A percentile compares a stretch with the other conserved stretches of the same genome.
Conservation (phyloP, 208 protist species). For the Porcisia hertigi region DNA sequence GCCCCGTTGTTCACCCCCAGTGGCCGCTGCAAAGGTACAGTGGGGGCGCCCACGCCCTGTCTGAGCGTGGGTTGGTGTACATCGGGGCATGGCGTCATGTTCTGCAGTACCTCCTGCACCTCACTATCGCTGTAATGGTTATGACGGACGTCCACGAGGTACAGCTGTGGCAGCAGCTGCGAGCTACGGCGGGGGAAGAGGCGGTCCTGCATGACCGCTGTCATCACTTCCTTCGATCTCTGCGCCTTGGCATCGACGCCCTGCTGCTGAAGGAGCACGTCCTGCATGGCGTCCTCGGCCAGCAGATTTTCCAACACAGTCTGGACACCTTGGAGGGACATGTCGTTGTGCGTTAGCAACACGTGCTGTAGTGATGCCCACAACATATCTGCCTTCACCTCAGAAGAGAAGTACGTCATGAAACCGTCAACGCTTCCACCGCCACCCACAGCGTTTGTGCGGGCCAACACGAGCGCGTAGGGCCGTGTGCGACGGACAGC, state of each 20-base stretch:
- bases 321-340: constrained; percentile 40
- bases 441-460: constrained; percentile 3
- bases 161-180: constrained; percentile 33
- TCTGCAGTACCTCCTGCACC: constrained; percentile 1
- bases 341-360: constrained; percentile 44
- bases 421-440: neutral
- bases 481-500: constrained; percentile 26
- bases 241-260: constrained; percentile 23
- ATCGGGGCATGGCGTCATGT: neutral
- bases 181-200: constrained; percentile 5
- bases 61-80: neutral
- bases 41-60: neutral
- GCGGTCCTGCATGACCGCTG: constrained; percentile 6
- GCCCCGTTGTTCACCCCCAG: neutral
- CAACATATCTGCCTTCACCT: constrained; percentile 33
- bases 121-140: constrained; percentile 33
- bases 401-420: constrained; percentile 23
- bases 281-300: constrained; percentile 27
- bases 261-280: constrained; percentile 28
- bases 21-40: neutral
- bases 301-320: constrained; percentile 34
- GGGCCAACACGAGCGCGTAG: constrained; percentile 20
- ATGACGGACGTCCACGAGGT: constrained; percentile 31
- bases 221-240: constrained; percentile 6
- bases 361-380: constrained; percentile 48